Conservation (phyloP, 495 filamentous ascomycete genomes). For the Trichoderma erinaceum region DNA sequence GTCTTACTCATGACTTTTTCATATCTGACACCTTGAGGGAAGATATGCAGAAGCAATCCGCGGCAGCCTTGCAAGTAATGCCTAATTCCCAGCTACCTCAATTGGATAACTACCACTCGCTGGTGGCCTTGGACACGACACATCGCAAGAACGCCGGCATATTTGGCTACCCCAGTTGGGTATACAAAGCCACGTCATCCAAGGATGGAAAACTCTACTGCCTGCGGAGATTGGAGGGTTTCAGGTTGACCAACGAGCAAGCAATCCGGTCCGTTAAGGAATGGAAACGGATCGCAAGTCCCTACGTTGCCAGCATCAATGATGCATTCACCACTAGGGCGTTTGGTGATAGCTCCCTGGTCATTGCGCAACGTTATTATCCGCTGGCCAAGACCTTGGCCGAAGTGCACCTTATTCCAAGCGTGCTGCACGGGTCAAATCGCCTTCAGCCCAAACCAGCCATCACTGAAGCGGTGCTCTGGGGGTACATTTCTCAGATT, state of each 20-base stretch:
- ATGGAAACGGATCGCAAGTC: conserved; percentile 85
- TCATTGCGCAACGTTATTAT: conserved; percentile 91
- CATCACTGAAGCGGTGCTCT: conserved; percentile 72
- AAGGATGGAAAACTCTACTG: conserved; percentile 81
- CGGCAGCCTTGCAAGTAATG: conserved; percentile 76
- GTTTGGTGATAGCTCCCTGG: conserved; percentile 90
- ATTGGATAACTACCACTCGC: conserved; percentile 81
- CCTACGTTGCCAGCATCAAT: conserved; percentile 77
- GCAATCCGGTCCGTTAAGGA: conserved; percentile 70
- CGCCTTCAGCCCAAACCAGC: conserved; percentile 37
- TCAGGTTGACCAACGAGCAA: conserved; percentile 77
- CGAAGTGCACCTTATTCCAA: conserved; percentile 67
- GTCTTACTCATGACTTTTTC: conserved; percentile 82
- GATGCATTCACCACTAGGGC: conserved; percentile 89
- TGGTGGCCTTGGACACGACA: conserved; percentile 82
- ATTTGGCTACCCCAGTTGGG: conserved; percentile 84
- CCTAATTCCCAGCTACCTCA: conserved; percentile 68
- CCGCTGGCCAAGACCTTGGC: conserved; percentile 83
- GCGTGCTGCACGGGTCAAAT: conserved; percentile 44
- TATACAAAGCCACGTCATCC: conserved; percentile 89
- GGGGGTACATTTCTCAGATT: conserved; percentile 90
- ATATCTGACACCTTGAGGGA: conserved; percentile 77
- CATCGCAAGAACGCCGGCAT: conserved; percentile 61
- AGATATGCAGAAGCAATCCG: conserved; percentile 81
- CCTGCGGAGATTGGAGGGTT: conserved; percentile 74